Percentiles rank a stretch among this genome's conserved stretches.
phyloP scores from a whole-genome alignment of 305 asterid genomes.

The Salvia sclarea region DNA sequence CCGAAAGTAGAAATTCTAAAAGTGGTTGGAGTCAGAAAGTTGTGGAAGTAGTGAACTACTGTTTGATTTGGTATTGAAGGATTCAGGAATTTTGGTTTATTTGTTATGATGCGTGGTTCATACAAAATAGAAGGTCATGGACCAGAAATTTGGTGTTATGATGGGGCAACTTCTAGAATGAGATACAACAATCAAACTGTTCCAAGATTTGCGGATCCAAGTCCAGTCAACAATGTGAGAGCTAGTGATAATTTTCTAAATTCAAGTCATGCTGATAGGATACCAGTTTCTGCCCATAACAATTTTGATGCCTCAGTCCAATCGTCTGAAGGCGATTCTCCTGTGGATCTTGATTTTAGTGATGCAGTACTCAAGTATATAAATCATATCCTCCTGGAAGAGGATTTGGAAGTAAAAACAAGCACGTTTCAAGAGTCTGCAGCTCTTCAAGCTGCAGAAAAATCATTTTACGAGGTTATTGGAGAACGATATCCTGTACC shows the following conservation, averaged over 20 bases:
- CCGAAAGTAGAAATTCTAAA: constrained; percentile 2
- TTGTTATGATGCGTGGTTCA: constrained; percentile 29
- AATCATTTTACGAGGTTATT: constrained; percentile 70
- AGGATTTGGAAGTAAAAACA: constrained; percentile 69
- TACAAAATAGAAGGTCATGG: constrained; percentile 53
- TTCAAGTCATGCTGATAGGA: constrained; percentile 26
- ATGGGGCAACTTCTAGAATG: constrained; percentile 42
- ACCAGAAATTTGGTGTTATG: constrained; percentile 40
- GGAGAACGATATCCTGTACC: constrained; percentile 53
- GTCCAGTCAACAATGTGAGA: constrained; percentile 34
- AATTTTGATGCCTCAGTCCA: constrained; percentile 33
- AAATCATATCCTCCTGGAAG: constrained; percentile 78
- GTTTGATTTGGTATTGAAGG: constrained; percentile 19
- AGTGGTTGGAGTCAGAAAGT: constrained; percentile 3
- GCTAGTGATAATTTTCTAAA: constrained; percentile 26
- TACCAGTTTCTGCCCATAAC: constrained; percentile 27
- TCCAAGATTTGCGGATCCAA: constrained; percentile 35
- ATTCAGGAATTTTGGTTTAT: constrained; percentile 24
- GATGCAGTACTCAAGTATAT: constrained; percentile 73
- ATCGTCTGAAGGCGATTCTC: constrained; percentile 41
- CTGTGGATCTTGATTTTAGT: constrained; percentile 73
- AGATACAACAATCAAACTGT: constrained; percentile 32
- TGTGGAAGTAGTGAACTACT: constrained; percentile 10
- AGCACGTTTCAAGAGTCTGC: constrained; percentile 69
- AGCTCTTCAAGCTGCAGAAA: constrained; percentile 81